Percentiles rank a stretch among this genome's conserved stretches.
Evolutionary conservation across 768 basidiomycete species (phyloP).

Genomic region (Mycena vitilis): DNA sequence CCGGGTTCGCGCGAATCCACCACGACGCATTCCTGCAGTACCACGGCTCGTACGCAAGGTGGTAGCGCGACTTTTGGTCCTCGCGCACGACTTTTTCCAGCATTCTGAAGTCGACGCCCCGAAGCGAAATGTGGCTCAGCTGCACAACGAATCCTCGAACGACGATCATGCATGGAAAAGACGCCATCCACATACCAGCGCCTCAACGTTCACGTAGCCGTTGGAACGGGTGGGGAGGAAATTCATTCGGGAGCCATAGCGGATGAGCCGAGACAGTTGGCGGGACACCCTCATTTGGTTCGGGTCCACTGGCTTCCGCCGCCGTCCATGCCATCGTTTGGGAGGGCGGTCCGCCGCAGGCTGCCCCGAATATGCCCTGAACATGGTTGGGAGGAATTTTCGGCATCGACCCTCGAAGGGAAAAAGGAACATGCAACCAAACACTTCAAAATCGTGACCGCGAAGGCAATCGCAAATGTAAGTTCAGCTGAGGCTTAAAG

Average conservation of each 20-base stretch:
- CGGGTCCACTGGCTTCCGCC: neutral
- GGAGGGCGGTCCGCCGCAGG: neutral
- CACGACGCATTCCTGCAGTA: constrained; percentile 48
- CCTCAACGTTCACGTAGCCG: constrained; percentile 32
- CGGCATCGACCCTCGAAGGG: constrained; percentile 22
- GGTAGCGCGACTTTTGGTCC: constrained; percentile 64
- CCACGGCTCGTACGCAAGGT: constrained; percentile 55
- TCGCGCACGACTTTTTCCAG: constrained; percentile 62
- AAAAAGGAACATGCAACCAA: constrained; percentile 11
- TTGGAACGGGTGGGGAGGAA: constrained; percentile 23
- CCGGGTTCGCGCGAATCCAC: constrained; percentile 81
- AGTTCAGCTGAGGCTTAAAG: too few relatives aligned
- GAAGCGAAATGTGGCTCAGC: constrained; percentile 69
- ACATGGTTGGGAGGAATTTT: constrained; percentile 18
- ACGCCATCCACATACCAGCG: constrained; percentile 18
- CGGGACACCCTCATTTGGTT: constrained; percentile 20
- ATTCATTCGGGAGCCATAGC: constrained; percentile 11
- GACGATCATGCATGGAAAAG: neutral
- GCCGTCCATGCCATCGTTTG: neutral
- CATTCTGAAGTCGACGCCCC: constrained; percentile 55
- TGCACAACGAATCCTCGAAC: constrained; percentile 40
- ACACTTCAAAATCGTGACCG: constrained; percentile 17
- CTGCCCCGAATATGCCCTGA: constrained; percentile 12
- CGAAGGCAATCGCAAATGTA: constrained; percentile 2
- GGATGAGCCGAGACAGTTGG: constrained; percentile 27